phyloP scores from a whole-genome alignment of 495 filamentous ascomycete genomes.

The Talaromyces ruber region DNA sequence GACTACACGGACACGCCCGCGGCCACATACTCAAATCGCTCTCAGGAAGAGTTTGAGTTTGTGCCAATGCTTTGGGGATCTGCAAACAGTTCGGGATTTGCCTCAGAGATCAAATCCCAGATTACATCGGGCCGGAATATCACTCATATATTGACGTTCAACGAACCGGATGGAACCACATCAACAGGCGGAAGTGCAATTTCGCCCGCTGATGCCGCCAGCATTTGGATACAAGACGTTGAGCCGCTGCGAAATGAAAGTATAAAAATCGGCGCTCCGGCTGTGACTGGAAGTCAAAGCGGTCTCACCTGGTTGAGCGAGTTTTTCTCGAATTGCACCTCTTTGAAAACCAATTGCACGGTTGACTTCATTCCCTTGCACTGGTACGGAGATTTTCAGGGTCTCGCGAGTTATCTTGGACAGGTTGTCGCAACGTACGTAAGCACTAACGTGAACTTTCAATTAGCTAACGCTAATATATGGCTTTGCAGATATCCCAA shows the following conservation, averaged over 20 bases:
- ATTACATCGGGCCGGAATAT: conserved; percentile 33
- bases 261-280: conserved; percentile 50
- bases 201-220: conserved; percentile 46
- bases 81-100: conserved; percentile 7
- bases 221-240: conserved; percentile 57
- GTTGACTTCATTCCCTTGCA: conserved; percentile 68
- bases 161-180: conserved; percentile 57
- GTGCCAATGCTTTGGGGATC: conserved; percentile 75
- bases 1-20: conserved; percentile 56
- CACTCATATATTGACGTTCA: conserved; percentile 59
- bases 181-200: conserved; percentile 51
- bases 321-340: conserved; percentile 42
- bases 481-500: not conserved
- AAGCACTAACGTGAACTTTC: conserved; percentile 13
- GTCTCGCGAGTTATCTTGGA: conserved; percentile 61
- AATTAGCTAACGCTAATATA: not conserved
- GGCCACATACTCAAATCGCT: conserved; percentile 27
- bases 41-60: conserved; percentile 46
- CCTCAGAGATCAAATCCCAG: conserved; percentile 24
- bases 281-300: conserved; percentile 42
- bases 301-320: conserved; percentile 57
- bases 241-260: conserved; percentile 50
- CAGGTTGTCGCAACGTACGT: conserved; percentile 48
- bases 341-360: conserved; percentile 43
- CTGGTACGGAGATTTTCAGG: conserved; percentile 72